Evolutionary conservation across 331 rosid species (phyloP).

Genomic region (Prunus yedoensis): DNA sequence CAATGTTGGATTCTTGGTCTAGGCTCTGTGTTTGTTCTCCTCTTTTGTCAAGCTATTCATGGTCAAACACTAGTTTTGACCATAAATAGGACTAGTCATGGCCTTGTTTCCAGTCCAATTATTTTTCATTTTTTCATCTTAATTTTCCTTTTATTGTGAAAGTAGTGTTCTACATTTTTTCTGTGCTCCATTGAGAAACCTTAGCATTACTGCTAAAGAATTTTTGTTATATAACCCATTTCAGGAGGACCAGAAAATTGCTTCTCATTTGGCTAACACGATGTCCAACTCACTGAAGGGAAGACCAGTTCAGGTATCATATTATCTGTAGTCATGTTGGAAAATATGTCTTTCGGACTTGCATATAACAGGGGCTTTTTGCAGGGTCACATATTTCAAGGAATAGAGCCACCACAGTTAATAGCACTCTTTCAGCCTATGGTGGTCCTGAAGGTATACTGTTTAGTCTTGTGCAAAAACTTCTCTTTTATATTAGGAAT

Average conservation of each 20-base stretch:
- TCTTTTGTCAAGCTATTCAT: neutral
- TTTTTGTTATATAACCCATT: conserved; percentile 21
- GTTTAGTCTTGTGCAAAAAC: conserved; percentile 18
- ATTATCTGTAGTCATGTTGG: conserved; percentile 30
- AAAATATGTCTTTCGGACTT: conserved; percentile 26
- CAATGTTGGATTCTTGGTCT: neutral
- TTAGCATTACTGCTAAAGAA: conserved; percentile 6
- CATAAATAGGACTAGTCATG: too few species aligned
- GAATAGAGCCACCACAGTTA: conserved; percentile 95
- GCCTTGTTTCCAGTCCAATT: neutral
- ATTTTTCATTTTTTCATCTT: neutral
- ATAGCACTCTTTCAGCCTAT: conserved; percentile 87
- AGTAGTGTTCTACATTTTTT: neutral
- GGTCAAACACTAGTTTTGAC: too few species aligned
- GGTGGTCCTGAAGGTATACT: conserved; percentile 84
- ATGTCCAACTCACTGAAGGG: conserved; percentile 96
- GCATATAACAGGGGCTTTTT: conserved; percentile 33
- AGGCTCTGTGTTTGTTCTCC: conserved; percentile 5
- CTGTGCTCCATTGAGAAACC: neutral
- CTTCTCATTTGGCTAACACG: conserved; percentile 74
- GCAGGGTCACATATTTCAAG: conserved; percentile 89
- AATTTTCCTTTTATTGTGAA: neutral
- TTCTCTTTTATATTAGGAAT: conserved; percentile 5
- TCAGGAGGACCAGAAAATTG: conserved; percentile 93
- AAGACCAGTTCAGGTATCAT: conserved; percentile 94